Base-by-base conservation (phyloP, 345 rosid species). In the Ailanthus altissimus region DNA sequence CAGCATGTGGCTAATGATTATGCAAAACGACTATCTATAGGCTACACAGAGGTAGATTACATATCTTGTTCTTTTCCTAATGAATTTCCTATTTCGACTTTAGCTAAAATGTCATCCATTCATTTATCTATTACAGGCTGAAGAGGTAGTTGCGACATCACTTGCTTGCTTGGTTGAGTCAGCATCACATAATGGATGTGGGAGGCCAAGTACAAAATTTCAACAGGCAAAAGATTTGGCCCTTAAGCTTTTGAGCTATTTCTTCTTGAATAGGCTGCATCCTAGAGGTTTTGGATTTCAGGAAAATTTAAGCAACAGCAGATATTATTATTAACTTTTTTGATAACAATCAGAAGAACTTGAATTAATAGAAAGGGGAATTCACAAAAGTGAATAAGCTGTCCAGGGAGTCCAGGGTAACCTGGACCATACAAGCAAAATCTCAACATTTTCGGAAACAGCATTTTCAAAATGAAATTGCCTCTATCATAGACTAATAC, bases 1-100 rank as follows among this genome's bases (percentile, higher is more conserved):
- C 97, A 96, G 75, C 99, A 96, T 26, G 99, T 96, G 76, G 98
- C 98, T 75, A 67, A 90, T 84, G 99, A 96, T 83, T 96, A 96
- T 84, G 92, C 93, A 40, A 92, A 90, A 82, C 88, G 99, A 75
- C 85, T 93, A 69, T 88, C 97, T 42, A 91, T 96, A 62, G 99
- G 98, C 76, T 91, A 92, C 73, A 69, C 69, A 11, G 97, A 96
- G 97, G 98, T 93, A 67, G 58, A 69, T 78, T 62, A 18, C 53
- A 62, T 79, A 73, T 66, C 51, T 14, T 76, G 46, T 43, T 26
- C 36, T 60, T 75, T 59, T 72, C 71, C 63, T 71, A 49, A 47
- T 49, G 54, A 64, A 28, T 60, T 20, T 53, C 67, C 42, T 64
- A 49, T 62, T 61, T 68, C 49, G 50, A 68, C 45, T 74, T 50